Evolutionary conservation across 768 basidiomycete genomes (phyloP).

Genomic region (Artomyces pyxidatus): DNA sequence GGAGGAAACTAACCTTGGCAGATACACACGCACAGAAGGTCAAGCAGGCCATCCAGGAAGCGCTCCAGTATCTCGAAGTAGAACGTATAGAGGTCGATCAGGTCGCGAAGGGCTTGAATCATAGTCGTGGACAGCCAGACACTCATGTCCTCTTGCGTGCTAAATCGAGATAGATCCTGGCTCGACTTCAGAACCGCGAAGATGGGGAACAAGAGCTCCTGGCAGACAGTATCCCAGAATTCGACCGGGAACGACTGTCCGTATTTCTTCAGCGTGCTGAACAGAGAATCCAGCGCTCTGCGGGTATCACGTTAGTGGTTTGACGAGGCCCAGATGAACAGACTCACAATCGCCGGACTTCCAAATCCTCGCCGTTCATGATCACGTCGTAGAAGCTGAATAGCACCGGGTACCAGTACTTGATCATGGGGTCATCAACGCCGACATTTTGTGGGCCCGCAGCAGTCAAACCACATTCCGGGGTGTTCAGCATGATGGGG

Average conservation of each 20-base stretch:
- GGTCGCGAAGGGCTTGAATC: slow-evolving; percentile 93
- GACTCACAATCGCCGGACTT: slow-evolving; percentile 90
- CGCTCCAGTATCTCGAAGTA: slow-evolving; percentile 89
- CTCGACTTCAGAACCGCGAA: slow-evolving; percentile 93
- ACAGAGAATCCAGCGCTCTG: slow-evolving; percentile 95
- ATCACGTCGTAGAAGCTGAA: slow-evolving; percentile 99
- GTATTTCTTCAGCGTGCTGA: slow-evolving; percentile 86
- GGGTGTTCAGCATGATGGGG: slow-evolving; percentile 79
- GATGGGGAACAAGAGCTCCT: slow-evolving; percentile 95
- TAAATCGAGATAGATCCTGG: slow-evolving; percentile 88
- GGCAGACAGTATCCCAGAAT: slow-evolving; percentile 98
- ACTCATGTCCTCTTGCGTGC: slow-evolving; percentile 97
- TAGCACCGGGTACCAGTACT: slow-evolving; percentile 93
- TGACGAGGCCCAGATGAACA: not conserved
- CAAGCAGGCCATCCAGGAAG: slow-evolving; percentile 88
- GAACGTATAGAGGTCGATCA: slow-evolving; percentile 92
- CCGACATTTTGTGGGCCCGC: slow-evolving; percentile 27
- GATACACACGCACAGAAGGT: slow-evolving; percentile 91
- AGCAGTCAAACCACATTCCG: slow-evolving; percentile 50
- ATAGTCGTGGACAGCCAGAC: slow-evolving; percentile 99
- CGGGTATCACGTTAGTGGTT: not conserved
- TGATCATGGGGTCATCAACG: slow-evolving; percentile 83
- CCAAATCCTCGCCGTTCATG: slow-evolving; percentile 98
- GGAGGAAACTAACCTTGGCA: slow-evolving; percentile 85
- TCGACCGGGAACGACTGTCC: slow-evolving; percentile 79